These are phyloP conservation scores for Cercospora zeae-maydis DNA, from an alignment of 2,329 filamentous ascomycete genomes.

Conservation along the genomic window DNA sequence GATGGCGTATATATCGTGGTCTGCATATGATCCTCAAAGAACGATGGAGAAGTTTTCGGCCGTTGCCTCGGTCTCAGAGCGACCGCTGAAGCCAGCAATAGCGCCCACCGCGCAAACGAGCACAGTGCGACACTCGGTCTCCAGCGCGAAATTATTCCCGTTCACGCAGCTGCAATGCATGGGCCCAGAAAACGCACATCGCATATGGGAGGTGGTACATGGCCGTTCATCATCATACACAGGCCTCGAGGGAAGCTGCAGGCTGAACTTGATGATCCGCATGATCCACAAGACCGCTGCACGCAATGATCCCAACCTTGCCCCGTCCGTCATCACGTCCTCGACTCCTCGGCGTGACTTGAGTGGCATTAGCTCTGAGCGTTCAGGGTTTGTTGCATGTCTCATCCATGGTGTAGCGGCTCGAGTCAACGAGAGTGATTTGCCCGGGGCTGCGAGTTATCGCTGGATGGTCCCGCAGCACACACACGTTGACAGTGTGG, in stretches of 20 bases:
- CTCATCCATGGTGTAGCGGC: not conserved
- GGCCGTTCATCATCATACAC: not conserved
- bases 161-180: not conserved
- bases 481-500: not conserved
- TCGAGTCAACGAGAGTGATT: not conserved
- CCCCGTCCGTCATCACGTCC: slow-evolving; percentile 10
- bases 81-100: not conserved
- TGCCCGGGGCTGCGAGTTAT: not conserved
- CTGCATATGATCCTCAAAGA: not conserved
- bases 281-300: slow-evolving; percentile 11
- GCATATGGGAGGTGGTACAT: not conserved
- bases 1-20: not conserved
- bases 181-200: not conserved
- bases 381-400: not conserved
- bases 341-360: not conserved
- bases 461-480: not conserved
- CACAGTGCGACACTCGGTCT: not conserved
- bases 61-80: not conserved
- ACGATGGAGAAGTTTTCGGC: not conserved
- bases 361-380: not conserved
- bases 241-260: slow-evolving; percentile 9
- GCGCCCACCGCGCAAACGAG: not conserved
- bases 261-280: slow-evolving; percentile 10
- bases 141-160: not conserved
- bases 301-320: slow-evolving; percentile 19